These are phyloP conservation scores for Pythium myriotylum DNA, from an alignment of 352 stramenopile genomes.

Conservation along the genomic window DNA sequence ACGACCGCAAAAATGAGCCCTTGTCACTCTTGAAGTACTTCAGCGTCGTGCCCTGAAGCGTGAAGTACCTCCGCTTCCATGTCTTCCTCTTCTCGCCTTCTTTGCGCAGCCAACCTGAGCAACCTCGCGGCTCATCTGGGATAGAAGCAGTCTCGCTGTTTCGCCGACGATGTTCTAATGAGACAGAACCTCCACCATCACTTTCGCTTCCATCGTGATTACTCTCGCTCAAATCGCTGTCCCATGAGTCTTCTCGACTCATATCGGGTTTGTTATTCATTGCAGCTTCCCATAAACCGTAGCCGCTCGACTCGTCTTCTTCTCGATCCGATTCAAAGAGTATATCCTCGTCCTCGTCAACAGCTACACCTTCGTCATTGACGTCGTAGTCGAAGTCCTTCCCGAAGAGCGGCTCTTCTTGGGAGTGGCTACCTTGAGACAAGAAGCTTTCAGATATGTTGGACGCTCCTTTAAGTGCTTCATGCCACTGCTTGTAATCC, in stretches of 20 bases:
- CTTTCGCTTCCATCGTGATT: constrained; percentile 13
- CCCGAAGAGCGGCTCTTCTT: constrained; percentile 34
- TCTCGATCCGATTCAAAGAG: constrained; percentile 33
- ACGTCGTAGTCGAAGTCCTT: constrained; percentile 59
- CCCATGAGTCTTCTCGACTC: constrained; percentile 39
- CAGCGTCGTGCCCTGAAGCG: constrained; percentile 63
- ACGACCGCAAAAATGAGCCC: constrained; percentile 51
- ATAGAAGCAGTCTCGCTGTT: constrained; percentile 31
- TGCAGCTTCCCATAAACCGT: constrained; percentile 53
- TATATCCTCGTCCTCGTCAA: constrained; percentile 1
- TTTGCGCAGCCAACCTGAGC: constrained; percentile 73
- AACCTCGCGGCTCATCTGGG: constrained; percentile 32
- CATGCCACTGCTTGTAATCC: constrained; percentile 58
- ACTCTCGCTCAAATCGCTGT: constrained; percentile 30
- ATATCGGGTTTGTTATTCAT: constrained; percentile 49
- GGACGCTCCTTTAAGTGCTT: constrained; percentile 51
- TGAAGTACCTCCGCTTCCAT: constrained; percentile 82
- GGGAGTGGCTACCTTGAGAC: constrained; percentile 36
- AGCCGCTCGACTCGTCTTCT: constrained; percentile 36
- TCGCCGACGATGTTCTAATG: constrained; percentile 24
- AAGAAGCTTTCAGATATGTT: constrained; percentile 70
- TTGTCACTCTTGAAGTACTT: constrained; percentile 80
- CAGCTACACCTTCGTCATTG: constrained; percentile 23
- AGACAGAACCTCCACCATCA: constrained; percentile 10
- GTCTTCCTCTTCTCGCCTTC: constrained; percentile 65